Conservation (phyloP, 1,139 yeast genomes). For the Trichomonascaceae sp. region DNA sequence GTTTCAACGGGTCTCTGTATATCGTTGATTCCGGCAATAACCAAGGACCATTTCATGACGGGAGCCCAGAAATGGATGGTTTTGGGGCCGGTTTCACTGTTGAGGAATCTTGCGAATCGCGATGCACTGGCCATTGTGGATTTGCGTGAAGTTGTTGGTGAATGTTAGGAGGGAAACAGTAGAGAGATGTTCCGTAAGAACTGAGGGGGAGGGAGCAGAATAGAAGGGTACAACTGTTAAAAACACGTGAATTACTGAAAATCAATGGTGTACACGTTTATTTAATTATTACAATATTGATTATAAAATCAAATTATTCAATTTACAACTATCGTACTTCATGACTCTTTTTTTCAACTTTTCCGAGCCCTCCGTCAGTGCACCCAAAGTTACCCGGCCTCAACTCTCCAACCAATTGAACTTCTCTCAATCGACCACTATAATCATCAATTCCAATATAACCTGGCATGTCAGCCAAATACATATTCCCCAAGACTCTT, state of each 20-base stretch:
- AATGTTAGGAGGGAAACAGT: not conserved
- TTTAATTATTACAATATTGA: too few relatives aligned
- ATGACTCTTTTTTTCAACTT: too few relatives aligned
- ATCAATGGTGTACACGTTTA: too few relatives aligned
- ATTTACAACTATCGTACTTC: too few relatives aligned
- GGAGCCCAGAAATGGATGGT: constrained; percentile 95
- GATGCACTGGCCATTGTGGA: constrained; percentile 20
- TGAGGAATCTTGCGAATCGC: constrained; percentile 58
- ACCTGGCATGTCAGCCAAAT: constrained; percentile 47
- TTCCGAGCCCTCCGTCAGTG: not conserved
- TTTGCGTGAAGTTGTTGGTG: not conserved
- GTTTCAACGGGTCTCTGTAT: constrained; percentile 86
- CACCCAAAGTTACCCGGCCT: not conserved
- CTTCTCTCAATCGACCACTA: not conserved
- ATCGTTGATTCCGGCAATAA: constrained; percentile 84
- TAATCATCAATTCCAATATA: not conserved
- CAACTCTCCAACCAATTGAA: not conserved
- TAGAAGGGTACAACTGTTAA: too few relatives aligned
- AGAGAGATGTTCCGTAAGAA: not conserved
- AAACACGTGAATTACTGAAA: too few relatives aligned
- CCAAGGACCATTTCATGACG: constrained; percentile 73
- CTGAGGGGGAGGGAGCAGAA: not conserved
- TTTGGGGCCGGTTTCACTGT: constrained; percentile 88
- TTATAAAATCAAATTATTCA: too few relatives aligned
- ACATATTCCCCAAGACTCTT: constrained; percentile 56